Conservation (phyloP, 805 yeast genomes). For the Zygotorulaspora florentina region DNA sequence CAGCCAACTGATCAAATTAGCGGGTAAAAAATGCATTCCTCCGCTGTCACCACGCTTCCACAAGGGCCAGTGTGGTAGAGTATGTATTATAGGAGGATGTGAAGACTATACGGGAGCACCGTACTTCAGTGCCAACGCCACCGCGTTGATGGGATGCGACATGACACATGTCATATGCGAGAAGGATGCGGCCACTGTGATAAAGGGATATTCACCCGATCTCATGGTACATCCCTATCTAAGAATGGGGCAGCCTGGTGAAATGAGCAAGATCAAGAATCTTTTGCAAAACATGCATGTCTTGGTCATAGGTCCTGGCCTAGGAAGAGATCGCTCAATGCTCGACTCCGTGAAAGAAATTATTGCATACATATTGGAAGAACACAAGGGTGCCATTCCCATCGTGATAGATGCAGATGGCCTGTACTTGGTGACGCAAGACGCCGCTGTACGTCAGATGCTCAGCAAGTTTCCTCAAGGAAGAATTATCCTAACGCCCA, state of each 20-base stretch:
- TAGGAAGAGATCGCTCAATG: slow-evolving; percentile 78
- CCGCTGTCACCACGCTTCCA: slow-evolving; percentile 69
- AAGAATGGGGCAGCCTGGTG: slow-evolving; percentile 44
- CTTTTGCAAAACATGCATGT: slow-evolving; percentile 69
- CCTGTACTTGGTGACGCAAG: slow-evolving; percentile 54
- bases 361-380: slow-evolving; percentile 42
- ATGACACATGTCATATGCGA: slow-evolving; percentile 90
- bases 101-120: slow-evolving; percentile 98
- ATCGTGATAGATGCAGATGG: slow-evolving; percentile 91
- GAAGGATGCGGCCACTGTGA: slow-evolving; percentile 66
- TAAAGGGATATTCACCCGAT: slow-evolving; percentile 86
- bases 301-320: slow-evolving; percentile 88
- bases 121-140: slow-evolving; percentile 79
- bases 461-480: slow-evolving; percentile 48
- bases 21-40: slow-evolving; percentile 56
- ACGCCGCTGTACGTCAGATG: slow-evolving; percentile 21
- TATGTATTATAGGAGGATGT: slow-evolving; percentile 89
- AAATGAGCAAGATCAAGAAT: slow-evolving; percentile 52
- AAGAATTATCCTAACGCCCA: slow-evolving; percentile 80
- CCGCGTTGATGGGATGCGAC: slow-evolving; percentile 83
- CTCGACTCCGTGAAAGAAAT: slow-evolving; percentile 53
- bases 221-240: slow-evolving; percentile 94
- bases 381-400: slow-evolving; percentile 56
- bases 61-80: slow-evolving; percentile 87
- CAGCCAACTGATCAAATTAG: slow-evolving; percentile 46